phyloP scores from a whole-genome alignment of 768 basidiomycete genomes.

The Brasilioporus rufonigricans region DNA sequence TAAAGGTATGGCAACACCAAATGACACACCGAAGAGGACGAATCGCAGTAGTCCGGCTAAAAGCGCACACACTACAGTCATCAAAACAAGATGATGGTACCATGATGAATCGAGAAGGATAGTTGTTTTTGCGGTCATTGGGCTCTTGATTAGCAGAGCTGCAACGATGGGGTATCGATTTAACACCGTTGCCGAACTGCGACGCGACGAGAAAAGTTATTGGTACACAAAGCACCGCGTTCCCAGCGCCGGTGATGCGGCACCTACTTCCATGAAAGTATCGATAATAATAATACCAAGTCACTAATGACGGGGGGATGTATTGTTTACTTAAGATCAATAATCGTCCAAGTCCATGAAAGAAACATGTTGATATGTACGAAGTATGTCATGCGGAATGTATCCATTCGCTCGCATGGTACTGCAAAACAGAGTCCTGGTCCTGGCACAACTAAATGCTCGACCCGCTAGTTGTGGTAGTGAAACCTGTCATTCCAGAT shows the following conservation, averaged over 20 bases:
- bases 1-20: neutral
- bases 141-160: neutral
- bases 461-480: slow-evolving; percentile 30
- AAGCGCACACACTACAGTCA: slow-evolving; percentile 38
- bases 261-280: too few species aligned
- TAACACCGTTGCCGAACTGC: neutral
- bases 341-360: slow-evolving; percentile 10
- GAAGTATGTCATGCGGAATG: neutral
- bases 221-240: too few species aligned
- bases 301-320: too few species aligned
- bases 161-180: neutral
- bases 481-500: slow-evolving; percentile 20
- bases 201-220: neutral
- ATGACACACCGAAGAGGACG: slow-evolving; percentile 42
- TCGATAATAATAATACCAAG: too few species aligned
- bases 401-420: neutral
- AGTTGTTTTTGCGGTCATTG: slow-evolving; percentile 29
- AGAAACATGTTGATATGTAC: neutral
- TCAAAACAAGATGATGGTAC: slow-evolving; percentile 48
- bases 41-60: slow-evolving; percentile 43
- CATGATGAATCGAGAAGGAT: slow-evolving; percentile 44
- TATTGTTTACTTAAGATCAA: neutral
- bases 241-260: too few species aligned
- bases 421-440: neutral
- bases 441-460: slow-evolving; percentile 21